A percentile compares a stretch with the other conserved stretches of the same genome.
These are phyloP conservation scores for Brassica rapa DNA, from an alignment of 345 rosid genomes.

Conservation along the genomic window DNA sequence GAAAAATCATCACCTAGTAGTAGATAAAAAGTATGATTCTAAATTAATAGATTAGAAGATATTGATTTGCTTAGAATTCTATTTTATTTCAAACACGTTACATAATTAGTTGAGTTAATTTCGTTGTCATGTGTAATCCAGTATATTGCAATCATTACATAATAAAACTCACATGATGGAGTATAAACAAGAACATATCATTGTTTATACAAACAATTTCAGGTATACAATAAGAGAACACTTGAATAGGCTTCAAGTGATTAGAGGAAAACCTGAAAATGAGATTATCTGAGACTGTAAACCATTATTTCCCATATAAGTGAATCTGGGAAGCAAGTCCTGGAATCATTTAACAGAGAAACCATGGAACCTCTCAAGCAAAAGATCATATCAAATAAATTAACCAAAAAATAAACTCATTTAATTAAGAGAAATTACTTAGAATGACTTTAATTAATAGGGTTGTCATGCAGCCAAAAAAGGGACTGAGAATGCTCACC, in stretches of 20 bases:
- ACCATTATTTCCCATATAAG: background rate
- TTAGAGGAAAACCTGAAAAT: background rate
- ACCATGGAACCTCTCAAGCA: background rate
- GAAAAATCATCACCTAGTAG: too few species aligned
- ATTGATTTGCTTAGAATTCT: background rate
- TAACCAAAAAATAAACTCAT: background rate
- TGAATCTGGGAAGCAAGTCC: background rate
- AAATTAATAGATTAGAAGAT: too few species aligned
- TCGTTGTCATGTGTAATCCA: background rate
- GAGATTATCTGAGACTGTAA: background rate
- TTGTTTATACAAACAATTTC: background rate
- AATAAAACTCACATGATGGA: background rate
- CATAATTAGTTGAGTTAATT: background rate
- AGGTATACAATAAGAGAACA: background rate
- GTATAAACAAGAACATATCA: background rate
- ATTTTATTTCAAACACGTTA: background rate
- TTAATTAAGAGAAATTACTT: background rate
- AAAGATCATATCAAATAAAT: background rate
- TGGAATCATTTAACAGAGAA: background rate
- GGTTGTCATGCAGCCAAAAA: constrained; percentile 12
- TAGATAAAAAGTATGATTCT: too few species aligned
- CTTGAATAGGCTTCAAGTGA: background rate
- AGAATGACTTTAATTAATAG: background rate
- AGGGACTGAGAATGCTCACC: constrained; percentile 30
- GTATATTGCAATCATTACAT: background rate